These are phyloP conservation scores for Erodium maritimum DNA, from an alignment of 345 rosid species.

Conservation along the genomic window DNA sequence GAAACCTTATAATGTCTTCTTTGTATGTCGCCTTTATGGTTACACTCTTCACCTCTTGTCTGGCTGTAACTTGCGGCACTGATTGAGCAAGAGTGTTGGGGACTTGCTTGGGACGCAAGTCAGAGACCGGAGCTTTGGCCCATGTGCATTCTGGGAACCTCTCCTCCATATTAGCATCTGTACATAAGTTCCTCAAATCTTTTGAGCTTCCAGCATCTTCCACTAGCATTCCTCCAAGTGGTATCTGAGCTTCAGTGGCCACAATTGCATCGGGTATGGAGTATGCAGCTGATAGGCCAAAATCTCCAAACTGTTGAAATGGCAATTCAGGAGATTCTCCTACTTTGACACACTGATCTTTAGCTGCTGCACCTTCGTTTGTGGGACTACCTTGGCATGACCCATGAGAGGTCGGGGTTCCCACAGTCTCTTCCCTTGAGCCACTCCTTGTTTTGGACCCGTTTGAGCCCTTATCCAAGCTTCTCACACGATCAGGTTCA, in stretches of 20 bases:
- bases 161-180: slow-evolving; percentile 35
- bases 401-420: slow-evolving; percentile 69
- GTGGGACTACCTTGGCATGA: slow-evolving; percentile 59
- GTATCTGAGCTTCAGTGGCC: no score
- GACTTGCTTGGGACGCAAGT: slow-evolving; percentile 8
- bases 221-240: slow-evolving; percentile 53
- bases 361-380: slow-evolving; percentile 25
- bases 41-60: slow-evolving; percentile 31
- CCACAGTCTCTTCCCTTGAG: slow-evolving; percentile 61
- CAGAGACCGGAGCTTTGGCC: slow-evolving; percentile 20
- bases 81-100: slow-evolving; percentile 16
- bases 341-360: slow-evolving; percentile 25
- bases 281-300: slow-evolving; percentile 26
- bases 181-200: slow-evolving; percentile 60
- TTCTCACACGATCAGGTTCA: slow-evolving; percentile 24
- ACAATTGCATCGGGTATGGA: no score
- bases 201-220: slow-evolving; percentile 82
- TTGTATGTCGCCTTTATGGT: slow-evolving; percentile 70
- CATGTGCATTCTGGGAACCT: slow-evolving; percentile 42
- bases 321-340: slow-evolving; percentile 32
- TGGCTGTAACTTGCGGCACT: slow-evolving; percentile 14
- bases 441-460: no score
- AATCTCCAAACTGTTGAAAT: no score
- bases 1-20: slow-evolving; percentile 75
- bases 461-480: no score